Evolutionary conservation across 164 flowering plant genomes (phyloP).

Genomic region (Kingdonia uniflora): DNA sequence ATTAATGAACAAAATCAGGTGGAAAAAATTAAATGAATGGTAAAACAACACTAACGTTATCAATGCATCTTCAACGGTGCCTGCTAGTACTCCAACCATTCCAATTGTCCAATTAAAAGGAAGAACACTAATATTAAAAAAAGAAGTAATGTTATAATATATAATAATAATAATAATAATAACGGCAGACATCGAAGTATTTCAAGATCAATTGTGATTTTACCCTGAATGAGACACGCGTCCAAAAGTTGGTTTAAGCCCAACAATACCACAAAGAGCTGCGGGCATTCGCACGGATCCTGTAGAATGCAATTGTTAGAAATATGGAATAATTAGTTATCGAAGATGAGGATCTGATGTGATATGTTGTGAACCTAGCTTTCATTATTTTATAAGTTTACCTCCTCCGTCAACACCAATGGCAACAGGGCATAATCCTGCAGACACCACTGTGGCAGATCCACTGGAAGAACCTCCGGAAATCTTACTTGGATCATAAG

Average conservation of each 20-base stretch:
- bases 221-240: slow-evolving; percentile 83
- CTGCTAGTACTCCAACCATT: slow-evolving; percentile 84
- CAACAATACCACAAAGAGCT: slow-evolving; percentile 89
- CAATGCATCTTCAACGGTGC: slow-evolving; percentile 76
- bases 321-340: background rate
- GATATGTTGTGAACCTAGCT: background rate
- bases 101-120: slow-evolving; percentile 95
- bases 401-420: slow-evolving; percentile 99
- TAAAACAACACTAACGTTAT: slow-evolving; percentile 45
- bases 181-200: too few relatives aligned
- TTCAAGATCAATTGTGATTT: slow-evolving; percentile 2
- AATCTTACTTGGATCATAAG: slow-evolving; percentile 45
- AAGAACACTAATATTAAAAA: slow-evolving; percentile 48
- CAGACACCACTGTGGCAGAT: slow-evolving; percentile 88
- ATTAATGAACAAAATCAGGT: background rate
- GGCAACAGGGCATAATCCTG: slow-evolving; percentile 91
- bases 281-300: slow-evolving; percentile 97
- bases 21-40: too few relatives aligned
- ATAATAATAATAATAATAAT: too few relatives aligned
- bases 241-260: slow-evolving; percentile 82
- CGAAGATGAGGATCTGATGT: background rate
- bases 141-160: slow-evolving; percentile 4
- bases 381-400: slow-evolving; percentile 15
- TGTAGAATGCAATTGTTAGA: slow-evolving; percentile 13
- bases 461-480: slow-evolving; percentile 97